Base-by-base conservation (phyloP, 139 green algal genomes). In the Chlorella sp. region DNA sequence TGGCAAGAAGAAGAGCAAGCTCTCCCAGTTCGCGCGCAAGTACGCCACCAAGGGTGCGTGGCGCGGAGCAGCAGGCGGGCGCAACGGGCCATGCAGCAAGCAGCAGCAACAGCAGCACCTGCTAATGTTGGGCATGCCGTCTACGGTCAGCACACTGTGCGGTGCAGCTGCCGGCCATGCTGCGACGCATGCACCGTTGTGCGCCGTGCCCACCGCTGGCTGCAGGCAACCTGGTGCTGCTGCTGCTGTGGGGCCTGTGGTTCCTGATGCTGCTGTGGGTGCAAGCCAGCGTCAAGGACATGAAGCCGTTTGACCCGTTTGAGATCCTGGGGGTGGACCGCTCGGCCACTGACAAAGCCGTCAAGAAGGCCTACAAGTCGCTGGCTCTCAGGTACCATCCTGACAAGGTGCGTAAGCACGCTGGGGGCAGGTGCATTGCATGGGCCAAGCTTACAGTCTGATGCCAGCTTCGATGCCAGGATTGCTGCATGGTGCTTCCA, bases 281-380 rank as follows among this genome's bases (percentile, higher is more conserved):
- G 5, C 75, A 87, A 36, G n/a, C 74, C 24, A 77, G 63, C 33
- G 59, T 72, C 3, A 67, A 80, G 31, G 78, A 88, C 1, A 42
- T 87, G 26, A 80, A 87, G 49, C 88, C 85, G 0, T 97, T 97
- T 62, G 92, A 97, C 70, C 93, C 93, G 0, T 97, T 93, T 75
- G 85, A 88, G n/a, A 97, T 97, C 59, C 78, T 97, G 60, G 83
- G 75, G 81, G 61, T 95, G 24, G 66, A 78, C 5, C 68, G 33
- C 29, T 73, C 67, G 2, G 90, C 90, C 6, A 84, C 30, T n/a
- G 85, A 90, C 0, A 63, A 67, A 2, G 91, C 94, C 10, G 91
- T 97, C 75, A 94, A 93, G 35, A 87, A 86, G 69, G 91, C 90
- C 0, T 97, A 96, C 81, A 80, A 86, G 42, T 67, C 87, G 67